Conservation (phyloP, 164 flowering plant genomes). For the Kalanchoe fedtschenkoi region DNA sequence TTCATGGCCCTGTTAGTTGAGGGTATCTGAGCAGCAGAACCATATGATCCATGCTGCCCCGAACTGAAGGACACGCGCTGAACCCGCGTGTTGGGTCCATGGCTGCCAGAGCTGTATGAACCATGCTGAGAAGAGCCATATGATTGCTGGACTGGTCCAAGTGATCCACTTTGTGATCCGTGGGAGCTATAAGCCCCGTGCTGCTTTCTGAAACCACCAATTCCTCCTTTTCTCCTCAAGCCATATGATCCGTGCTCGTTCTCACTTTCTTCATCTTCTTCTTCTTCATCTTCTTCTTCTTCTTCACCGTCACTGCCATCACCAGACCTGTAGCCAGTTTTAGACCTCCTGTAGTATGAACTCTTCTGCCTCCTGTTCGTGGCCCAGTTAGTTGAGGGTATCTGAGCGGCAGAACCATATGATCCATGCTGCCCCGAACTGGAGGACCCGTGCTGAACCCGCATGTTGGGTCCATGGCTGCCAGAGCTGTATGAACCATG, state of each 20-base stretch:
- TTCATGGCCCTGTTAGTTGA: background rate
- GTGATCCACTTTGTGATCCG: background rate
- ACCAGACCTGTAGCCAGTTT: slow-evolving; percentile 2
- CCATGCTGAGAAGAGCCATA: slow-evolving; percentile 5
- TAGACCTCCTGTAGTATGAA: slow-evolving; percentile 2
- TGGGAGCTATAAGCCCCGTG: too few species aligned
- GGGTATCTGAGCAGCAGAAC: background rate
- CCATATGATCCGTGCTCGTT: background rate
- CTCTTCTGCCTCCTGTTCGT: background rate
- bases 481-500: background rate
- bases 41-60: background rate
- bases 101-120: background rate
- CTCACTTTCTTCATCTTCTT: background rate
- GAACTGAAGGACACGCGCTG: background rate
- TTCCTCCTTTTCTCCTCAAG: slow-evolving; percentile 2
- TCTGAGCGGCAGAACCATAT: background rate
- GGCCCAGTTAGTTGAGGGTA: background rate
- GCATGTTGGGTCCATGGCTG: background rate
- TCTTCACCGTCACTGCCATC: slow-evolving; percentile 3
- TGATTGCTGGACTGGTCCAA: too few species aligned
- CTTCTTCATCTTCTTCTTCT: background rate
- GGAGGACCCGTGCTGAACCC: background rate
- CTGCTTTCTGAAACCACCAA: background rate
- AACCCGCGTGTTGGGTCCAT: background rate
- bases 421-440: background rate